phyloP scores from a whole-genome alignment of 345 rosid genomes.

The Syzygium jambos region DNA sequence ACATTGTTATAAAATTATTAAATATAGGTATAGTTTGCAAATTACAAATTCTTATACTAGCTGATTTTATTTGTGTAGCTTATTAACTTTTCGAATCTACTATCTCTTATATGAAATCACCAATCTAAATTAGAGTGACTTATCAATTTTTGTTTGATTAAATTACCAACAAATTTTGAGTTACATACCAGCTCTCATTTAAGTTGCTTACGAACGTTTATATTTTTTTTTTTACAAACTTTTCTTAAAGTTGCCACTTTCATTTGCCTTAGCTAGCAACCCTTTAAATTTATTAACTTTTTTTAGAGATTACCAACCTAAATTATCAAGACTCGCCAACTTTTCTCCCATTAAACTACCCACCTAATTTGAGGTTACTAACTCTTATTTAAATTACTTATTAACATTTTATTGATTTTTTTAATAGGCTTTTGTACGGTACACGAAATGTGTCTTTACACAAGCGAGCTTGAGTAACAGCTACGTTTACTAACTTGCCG shows the following conservation, averaged over 20 bases:
- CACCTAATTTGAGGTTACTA: background rate
- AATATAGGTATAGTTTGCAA: background rate
- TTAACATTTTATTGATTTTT: background rate
- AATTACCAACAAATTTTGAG: background rate
- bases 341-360: background rate
- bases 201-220: background rate
- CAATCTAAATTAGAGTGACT: background rate
- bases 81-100: background rate
- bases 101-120: background rate
- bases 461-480: background rate
- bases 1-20: background rate
- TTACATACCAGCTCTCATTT: background rate
- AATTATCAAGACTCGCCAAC: background rate
- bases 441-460: background rate
- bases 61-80: background rate
- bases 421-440: background rate
- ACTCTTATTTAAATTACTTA: background rate
- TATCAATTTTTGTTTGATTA: background rate
- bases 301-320: background rate
- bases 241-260: background rate
- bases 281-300: background rate
- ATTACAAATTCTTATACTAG: background rate
- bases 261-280: background rate
- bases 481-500: background rate
- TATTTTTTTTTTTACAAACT: background rate